Conservation (phyloP, 2,329 filamentous ascomycete species). For the Cladobotryum mycophilum region DNA sequence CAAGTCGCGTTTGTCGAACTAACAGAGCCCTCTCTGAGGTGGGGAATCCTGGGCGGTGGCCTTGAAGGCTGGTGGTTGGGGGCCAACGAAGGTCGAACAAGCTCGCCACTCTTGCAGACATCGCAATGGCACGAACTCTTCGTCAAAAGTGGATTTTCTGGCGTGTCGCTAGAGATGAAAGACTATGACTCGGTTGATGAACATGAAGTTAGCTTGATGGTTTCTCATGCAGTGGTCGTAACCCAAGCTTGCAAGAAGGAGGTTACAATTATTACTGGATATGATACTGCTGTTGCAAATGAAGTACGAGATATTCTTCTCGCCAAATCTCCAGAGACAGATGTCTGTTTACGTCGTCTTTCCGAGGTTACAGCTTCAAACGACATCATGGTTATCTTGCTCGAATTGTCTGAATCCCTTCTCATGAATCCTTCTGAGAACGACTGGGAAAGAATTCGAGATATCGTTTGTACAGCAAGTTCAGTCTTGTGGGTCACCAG, state of each 20-base stretch:
- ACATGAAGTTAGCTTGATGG: conserved; percentile 8
- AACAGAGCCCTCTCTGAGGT: too few relatives aligned
- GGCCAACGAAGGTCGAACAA: conserved; percentile 3
- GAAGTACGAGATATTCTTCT: background rate
- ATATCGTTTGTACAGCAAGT: background rate
- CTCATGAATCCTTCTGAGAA: background rate
- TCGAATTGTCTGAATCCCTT: background rate
- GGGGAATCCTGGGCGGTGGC: too few relatives aligned
- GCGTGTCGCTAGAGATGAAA: conserved; percentile 5
- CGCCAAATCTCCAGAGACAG: background rate
- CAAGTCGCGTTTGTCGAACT: too few relatives aligned
- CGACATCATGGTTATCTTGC: conserved; percentile 6
- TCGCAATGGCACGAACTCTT: conserved; percentile 2
- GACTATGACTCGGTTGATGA: conserved; percentile 4
- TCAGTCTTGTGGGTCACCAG: conserved; percentile 10
- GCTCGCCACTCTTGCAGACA: conserved; percentile 3
- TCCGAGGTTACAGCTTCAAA: background rate
- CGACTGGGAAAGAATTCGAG: background rate
- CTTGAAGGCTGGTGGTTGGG: too few relatives aligned
- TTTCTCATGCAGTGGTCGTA: conserved; percentile 2
- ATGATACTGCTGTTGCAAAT: background rate
- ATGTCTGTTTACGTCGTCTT: background rate
- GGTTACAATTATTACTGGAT: conserved; percentile 4
- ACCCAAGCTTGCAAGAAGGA: background rate
- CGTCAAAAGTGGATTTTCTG: conserved; percentile 7